Base-by-base conservation (phyloP, 2,329 filamentous ascomycete genomes). In the Penicillium janthinellum region DNA sequence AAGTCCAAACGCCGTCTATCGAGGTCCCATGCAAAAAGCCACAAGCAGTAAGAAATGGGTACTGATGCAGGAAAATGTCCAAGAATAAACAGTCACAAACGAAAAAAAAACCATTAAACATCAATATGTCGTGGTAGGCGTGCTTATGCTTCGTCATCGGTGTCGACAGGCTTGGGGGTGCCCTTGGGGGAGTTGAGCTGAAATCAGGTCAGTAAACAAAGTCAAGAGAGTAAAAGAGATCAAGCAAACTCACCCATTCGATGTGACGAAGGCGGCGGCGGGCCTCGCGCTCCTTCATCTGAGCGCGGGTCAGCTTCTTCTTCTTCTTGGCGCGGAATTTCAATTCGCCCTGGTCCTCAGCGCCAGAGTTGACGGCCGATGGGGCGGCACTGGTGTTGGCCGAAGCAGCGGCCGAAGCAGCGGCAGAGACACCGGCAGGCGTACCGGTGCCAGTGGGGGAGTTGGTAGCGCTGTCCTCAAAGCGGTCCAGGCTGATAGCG, bases 261-360 rank as follows among this genome's bases (percentile, higher is more conserved):
- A 88, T 85, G 78, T 99, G 92, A 70, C 95, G 87, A 78, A 98
- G 82, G 69, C 95, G 85, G 67, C 94, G 86, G 65, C 96, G 85
- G 45, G 90, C 90, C 79, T 98, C 94, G 20, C 90, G 85, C 77
- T 99, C 95, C 86, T 99, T 99, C 75, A 93, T 69, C 78, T 99
- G 92, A 79, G 92, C 92, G 83, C 96, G 91, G 58, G 95, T 99
- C 86, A 95, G 86, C 91, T 99, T 99, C 88, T 94, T 96, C 92
- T 97, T 97, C 81, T 89, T 89, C 85, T 93, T 95, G 38, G 78
- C 78, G 78, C 84, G 87, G 88, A 99, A 99, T 81, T 96, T 94
- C 83, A 99, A 86, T 61, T 89, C 76, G 71, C 80, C 83, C 61
- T 87, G 87, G 69, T 95, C 93, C 78, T 98, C 94, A 0, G 84